Conservation (phyloP, 2,329 filamentous ascomycete genomes). For the Leptographium lundbergii region DNA sequence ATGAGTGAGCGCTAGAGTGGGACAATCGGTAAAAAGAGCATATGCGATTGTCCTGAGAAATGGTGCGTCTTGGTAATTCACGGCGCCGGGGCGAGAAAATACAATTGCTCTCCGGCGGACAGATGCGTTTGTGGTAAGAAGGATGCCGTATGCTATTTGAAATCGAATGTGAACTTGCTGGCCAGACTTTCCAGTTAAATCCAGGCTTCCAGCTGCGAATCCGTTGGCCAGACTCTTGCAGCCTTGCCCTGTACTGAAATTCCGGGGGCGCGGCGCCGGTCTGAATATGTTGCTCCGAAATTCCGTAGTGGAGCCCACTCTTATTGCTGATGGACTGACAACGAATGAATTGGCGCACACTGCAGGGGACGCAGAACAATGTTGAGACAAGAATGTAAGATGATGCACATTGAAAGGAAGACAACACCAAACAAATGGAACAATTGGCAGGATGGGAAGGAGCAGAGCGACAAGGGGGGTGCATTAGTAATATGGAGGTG, state of each 20-base stretch:
- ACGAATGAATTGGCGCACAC: not conserved
- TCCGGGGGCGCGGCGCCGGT: slow-evolving; percentile 2
- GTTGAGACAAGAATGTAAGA: not conserved
- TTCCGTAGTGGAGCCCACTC: slow-evolving; percentile 8
- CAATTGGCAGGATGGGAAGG: not conserved
- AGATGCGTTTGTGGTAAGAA: not conserved
- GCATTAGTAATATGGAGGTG: too few species aligned
- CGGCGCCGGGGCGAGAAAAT: not conserved
- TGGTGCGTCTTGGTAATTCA: not conserved
- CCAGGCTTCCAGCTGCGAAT: not conserved
- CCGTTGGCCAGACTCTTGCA: not conserved
- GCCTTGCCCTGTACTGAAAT: not conserved
- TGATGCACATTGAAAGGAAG: not conserved
- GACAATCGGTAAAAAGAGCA: not conserved
- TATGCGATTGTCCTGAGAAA: not conserved
- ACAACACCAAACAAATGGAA: not conserved
- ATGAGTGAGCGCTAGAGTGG: not conserved
- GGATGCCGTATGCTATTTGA: not conserved
- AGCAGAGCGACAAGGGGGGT: not conserved
- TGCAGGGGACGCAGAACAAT: not conserved
- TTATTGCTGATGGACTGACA: not conserved
- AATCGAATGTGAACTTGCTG: not conserved
- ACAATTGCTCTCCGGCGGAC: not conserved
- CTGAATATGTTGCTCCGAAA: slow-evolving; percentile 9
- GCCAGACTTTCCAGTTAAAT: not conserved